These are phyloP conservation scores for Trichoderma hamatum DNA, from an alignment of 2,329 filamentous ascomycete genomes.

Conservation along the genomic window DNA sequence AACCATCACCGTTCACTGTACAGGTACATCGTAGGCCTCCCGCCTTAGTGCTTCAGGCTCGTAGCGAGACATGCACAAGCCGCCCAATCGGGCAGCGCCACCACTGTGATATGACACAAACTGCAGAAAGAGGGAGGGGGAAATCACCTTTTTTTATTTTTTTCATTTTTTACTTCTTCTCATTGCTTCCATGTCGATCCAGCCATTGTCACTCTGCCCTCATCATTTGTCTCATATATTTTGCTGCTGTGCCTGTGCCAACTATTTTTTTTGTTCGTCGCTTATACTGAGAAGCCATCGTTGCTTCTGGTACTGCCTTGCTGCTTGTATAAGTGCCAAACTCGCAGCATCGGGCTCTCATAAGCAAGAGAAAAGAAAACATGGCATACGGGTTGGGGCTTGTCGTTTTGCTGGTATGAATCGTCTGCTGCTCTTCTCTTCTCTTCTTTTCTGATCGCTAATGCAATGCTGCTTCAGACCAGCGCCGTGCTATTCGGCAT, in stretches of 20 bases:
- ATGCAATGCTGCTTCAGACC: constrained; percentile 30
- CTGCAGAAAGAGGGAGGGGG: not conserved
- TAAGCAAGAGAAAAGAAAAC: not conserved
- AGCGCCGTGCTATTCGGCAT: constrained; percentile 38
- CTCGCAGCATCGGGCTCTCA: not conserved
- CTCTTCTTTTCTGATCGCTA: not conserved
- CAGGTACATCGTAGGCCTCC: not conserved
- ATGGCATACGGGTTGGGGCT: constrained; percentile 35
- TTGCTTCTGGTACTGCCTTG: not conserved
- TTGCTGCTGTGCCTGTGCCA: not conserved
- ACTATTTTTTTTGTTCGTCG: not conserved
- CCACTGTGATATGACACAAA: constrained; percentile 8
- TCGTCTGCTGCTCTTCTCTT: constrained; percentile 16
- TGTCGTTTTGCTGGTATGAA: constrained; percentile 39
- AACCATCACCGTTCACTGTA: not conserved
- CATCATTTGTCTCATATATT: not conserved
- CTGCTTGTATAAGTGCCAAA: too few relatives aligned
- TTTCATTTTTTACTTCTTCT: not conserved
- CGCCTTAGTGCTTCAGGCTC: not conserved
- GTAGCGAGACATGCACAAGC: not conserved
- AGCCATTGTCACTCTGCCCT: not conserved
- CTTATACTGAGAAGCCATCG: not conserved
- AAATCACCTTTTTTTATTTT: not conserved
- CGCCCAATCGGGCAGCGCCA: constrained; percentile 23
- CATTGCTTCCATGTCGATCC: not conserved